These are phyloP conservation scores for Verticillium albo-atrum DNA, from an alignment of 2,329 filamentous ascomycete genomes.

Conservation along the genomic window DNA sequence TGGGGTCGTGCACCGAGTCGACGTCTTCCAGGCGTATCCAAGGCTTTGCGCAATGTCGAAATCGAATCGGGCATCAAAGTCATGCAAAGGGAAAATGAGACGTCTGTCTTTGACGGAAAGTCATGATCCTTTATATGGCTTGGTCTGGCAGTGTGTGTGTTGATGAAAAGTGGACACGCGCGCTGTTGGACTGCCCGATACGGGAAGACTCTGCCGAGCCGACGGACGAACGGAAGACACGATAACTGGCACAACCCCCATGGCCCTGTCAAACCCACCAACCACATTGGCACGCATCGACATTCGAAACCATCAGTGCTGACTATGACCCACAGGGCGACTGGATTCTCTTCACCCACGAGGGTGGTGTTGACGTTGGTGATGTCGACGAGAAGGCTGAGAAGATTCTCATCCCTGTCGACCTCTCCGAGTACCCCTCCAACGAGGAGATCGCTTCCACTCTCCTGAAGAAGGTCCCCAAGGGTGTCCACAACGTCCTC, in stretches of 20 bases:
- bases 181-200: not conserved
- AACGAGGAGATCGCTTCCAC: slow-evolving; percentile 86
- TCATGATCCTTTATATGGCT: slow-evolving; percentile 6
- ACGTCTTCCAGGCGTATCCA: not conserved
- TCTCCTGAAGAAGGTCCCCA: slow-evolving; percentile 88
- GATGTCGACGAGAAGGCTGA: slow-evolving; percentile 98
- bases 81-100: not conserved
- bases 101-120: not conserved
- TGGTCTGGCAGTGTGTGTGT: not conserved
- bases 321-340: slow-evolving; percentile 63
- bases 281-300: not conserved
- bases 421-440: slow-evolving; percentile 89
- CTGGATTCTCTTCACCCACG: slow-evolving; percentile 99
- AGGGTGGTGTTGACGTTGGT: slow-evolving; percentile 98
- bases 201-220: slow-evolving; percentile 4
- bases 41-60: not conserved
- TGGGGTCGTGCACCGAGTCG: not conserved
- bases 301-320: slow-evolving; percentile 3
- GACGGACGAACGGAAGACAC: slow-evolving; percentile 30
- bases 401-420: slow-evolving; percentile 96
- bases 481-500: slow-evolving; percentile 95
- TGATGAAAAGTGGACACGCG: slow-evolving; percentile 2
- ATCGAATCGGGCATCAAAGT: not conserved
- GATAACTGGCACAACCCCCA: not conserved
- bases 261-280: not conserved